Evolutionary conservation across 78 protist genomes (phyloP).

Genomic region (Diacronema lutheri): DNA sequence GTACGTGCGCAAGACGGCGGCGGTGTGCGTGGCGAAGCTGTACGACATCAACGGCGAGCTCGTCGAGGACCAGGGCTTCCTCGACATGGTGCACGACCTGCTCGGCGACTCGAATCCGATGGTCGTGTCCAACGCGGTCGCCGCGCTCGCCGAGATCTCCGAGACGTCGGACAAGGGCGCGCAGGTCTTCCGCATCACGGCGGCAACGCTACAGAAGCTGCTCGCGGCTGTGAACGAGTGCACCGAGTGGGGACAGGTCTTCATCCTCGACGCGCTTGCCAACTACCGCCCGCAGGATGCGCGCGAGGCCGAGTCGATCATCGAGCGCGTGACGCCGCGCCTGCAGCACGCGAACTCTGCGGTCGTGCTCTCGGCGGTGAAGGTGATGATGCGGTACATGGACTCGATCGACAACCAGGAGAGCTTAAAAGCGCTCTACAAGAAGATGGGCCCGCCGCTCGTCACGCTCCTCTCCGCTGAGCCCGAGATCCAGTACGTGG

Average conservation of each 20-base stretch:
- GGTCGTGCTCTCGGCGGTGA: constrained; percentile 92
- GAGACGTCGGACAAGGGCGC: constrained; percentile 43
- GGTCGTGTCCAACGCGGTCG: constrained; percentile 97
- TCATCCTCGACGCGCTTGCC: constrained; percentile 92
- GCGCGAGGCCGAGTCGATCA: constrained; percentile 83
- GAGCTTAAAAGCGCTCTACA: constrained; percentile 8
- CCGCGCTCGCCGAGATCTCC: constrained; percentile 89
- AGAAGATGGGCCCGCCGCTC: constrained; percentile 44
- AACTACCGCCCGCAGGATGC: constrained; percentile 50
- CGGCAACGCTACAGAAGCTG: constrained; percentile 69
- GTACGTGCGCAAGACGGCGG: constrained; percentile 98
- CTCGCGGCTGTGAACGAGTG: constrained; percentile 83
- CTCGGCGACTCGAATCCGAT: constrained; percentile 95
- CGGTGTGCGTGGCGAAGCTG: constrained; percentile 96
- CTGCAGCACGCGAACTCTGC: constrained; percentile 96
- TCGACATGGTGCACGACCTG: constrained; percentile 80
- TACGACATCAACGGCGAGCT: constrained; percentile 87
- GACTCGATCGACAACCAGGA: constrained; percentile 45
- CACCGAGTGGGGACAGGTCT: constrained; percentile 85
- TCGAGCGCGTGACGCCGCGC: constrained; percentile 95
- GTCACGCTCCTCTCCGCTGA: constrained; percentile 83
- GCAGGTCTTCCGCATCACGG: constrained; percentile 53
- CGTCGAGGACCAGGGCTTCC: constrained; percentile 90
- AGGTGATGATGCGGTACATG: constrained; percentile 70
- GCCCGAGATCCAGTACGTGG: constrained; percentile 97